Evolutionary conservation across 148 eudicot species (phyloP).

Genomic region (Tetragonia tetragonoides): DNA sequence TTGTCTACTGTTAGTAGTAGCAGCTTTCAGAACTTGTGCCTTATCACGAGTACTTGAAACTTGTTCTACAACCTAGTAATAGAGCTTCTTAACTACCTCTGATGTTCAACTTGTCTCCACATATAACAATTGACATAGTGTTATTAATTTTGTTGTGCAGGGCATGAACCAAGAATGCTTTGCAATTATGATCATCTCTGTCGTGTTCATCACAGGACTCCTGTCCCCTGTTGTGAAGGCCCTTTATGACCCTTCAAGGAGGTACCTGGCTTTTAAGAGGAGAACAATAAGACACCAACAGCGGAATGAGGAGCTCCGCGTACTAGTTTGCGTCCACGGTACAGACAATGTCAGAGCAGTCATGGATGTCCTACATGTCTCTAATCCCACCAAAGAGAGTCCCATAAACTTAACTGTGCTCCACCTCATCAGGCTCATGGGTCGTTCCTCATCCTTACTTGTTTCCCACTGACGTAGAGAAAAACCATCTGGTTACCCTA

Average conservation of each 20-base stretch:
- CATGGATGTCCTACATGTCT: slow-evolving; percentile 43
- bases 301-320: slow-evolving; percentile 49
- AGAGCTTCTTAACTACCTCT: no score
- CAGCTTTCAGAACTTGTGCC: no score
- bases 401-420: slow-evolving; percentile 40
- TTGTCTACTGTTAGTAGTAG: no score
- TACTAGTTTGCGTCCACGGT: slow-evolving; percentile 50
- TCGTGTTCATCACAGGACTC: slow-evolving; percentile 41
- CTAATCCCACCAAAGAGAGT: slow-evolving; percentile 36
- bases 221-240: slow-evolving; percentile 46
- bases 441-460: slow-evolving; percentile 51
- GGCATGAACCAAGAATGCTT: slow-evolving; percentile 42
- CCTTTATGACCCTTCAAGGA: slow-evolving; percentile 50
- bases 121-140: neutral
- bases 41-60: no score
- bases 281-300: slow-evolving; percentile 45
- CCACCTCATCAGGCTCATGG: slow-evolving; percentile 56
- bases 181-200: slow-evolving; percentile 44
- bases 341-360: slow-evolving; percentile 39
- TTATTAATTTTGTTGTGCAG: slow-evolving; percentile 32
- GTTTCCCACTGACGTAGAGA: slow-evolving; percentile 42
- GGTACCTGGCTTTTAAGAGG: slow-evolving; percentile 49
- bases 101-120: no score
- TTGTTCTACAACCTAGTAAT: no score
- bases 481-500: slow-evolving; percentile 29